Conservation (phyloP, 2,329 filamentous ascomycete genomes). For the Fusarium palustre region DNA sequence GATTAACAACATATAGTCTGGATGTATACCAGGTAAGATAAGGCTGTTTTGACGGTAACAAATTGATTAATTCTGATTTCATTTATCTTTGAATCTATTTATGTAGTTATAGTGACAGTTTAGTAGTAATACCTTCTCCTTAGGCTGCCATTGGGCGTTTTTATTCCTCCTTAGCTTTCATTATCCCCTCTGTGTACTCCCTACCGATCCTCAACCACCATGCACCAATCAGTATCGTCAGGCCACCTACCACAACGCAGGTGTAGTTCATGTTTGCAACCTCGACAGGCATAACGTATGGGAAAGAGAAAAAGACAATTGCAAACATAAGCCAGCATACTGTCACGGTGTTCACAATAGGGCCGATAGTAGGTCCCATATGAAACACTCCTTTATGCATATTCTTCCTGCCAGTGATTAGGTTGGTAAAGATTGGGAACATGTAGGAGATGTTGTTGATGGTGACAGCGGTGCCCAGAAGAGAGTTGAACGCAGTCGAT, state of each 20-base stretch:
- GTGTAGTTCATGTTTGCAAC: constrained; percentile 20
- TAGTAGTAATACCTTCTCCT: too few species aligned
- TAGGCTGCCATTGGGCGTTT: too few species aligned
- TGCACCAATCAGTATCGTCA: background rate
- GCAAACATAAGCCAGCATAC: constrained; percentile 5
- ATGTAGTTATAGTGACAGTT: too few species aligned
- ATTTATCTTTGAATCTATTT: too few species aligned
- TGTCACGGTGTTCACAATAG: constrained; percentile 1
- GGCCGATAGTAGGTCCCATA: background rate
- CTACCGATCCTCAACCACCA: constrained; percentile 2
- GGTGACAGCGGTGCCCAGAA: constrained; percentile 1
- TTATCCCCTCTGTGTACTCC: background rate
- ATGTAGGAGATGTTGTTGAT: constrained; percentile 18
- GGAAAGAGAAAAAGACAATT: constrained; percentile 14
- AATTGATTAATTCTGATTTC: too few species aligned
- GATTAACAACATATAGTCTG: too few species aligned
- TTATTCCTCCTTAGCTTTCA: too few species aligned
- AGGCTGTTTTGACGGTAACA: too few species aligned
- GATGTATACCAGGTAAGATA: too few species aligned
- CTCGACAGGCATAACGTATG: constrained; percentile 13
- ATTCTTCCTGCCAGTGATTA: background rate
- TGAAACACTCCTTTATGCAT: constrained; percentile 15
- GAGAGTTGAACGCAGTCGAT: constrained; percentile 14
- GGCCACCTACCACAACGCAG: constrained; percentile 3
- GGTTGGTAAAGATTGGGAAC: constrained; percentile 10